These are phyloP conservation scores for Dioscorea alata DNA, from an alignment of 106 monocot species.

Conservation along the genomic window DNA sequence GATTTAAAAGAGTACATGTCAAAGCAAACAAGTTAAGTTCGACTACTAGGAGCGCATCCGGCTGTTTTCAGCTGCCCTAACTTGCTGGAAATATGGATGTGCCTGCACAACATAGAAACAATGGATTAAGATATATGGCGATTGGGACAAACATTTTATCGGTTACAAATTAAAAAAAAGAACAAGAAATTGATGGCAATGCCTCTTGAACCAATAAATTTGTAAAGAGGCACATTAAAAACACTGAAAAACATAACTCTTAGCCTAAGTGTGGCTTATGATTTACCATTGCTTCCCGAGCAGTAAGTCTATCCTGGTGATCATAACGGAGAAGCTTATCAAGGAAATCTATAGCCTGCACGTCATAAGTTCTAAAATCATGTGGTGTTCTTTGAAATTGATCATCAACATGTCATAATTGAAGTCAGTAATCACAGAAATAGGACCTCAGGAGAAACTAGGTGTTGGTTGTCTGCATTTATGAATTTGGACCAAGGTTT, in stretches of 20 bases:
- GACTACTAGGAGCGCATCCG: slow-evolving; percentile 30
- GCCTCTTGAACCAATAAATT: too few species aligned
- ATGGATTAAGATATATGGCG: too few species aligned
- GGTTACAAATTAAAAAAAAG: too few species aligned
- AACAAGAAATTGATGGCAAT: too few species aligned
- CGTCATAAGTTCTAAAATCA: background rate
- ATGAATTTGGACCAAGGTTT: slow-evolving; percentile 86
- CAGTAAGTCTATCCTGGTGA: slow-evolving; percentile 86
- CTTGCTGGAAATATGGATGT: slow-evolving; percentile 79
- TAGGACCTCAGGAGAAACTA: slow-evolving; percentile 74
- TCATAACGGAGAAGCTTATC: slow-evolving; percentile 91
- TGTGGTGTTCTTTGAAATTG: too few species aligned
- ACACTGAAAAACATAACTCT: too few species aligned
- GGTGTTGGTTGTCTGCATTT: slow-evolving; percentile 76
- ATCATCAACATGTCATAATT: background rate
- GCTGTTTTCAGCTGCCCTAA: slow-evolving; percentile 75
- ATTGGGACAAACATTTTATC: too few species aligned
- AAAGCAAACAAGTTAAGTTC: too few species aligned
- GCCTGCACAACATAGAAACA: slow-evolving; percentile 28
- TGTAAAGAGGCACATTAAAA: too few species aligned
- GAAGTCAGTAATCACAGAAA: background rate
- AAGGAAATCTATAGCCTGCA: slow-evolving; percentile 89
- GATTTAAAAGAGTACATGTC: too few species aligned
- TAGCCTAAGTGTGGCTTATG: too few species aligned
- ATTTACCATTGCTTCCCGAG: slow-evolving; percentile 83